Evolutionary conservation across 2,329 filamentous ascomycete genomes (phyloP).

Genomic region (Fusarium clavum): DNA sequence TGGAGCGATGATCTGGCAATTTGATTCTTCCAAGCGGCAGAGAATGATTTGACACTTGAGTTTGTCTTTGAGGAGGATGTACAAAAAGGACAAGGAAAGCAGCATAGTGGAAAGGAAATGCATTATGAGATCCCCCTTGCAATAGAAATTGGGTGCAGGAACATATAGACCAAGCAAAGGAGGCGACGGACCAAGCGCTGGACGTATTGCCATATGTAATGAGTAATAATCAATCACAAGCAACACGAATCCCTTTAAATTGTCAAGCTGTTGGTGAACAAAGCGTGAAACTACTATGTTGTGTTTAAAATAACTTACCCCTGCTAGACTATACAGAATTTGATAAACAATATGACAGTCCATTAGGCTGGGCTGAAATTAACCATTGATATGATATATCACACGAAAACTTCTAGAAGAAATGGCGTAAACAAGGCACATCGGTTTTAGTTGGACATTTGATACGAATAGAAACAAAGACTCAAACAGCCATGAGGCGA

Average conservation of each 20-base stretch:
- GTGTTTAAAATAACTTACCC: not conserved
- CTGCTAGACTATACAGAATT: not conserved
- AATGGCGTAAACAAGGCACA: not conserved
- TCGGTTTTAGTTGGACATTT: not conserved
- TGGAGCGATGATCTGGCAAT: conserved; percentile 53
- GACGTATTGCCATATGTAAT: conserved; percentile 48
- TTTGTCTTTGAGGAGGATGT: not conserved
- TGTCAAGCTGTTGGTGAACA: not conserved
- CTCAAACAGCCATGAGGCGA: conserved; percentile 1
- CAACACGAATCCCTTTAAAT: conserved; percentile 9
- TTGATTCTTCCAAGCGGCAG: conserved; percentile 4
- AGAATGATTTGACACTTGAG: conserved; percentile 5
- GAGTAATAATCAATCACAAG: conserved; percentile 39
- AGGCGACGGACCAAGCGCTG: conserved; percentile 56
- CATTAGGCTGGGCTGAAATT: not conserved
- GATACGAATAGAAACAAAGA: conserved; percentile 11
- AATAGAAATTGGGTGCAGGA: conserved; percentile 13
- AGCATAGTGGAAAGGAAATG: conserved; percentile 24
- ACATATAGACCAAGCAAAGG: conserved; percentile 35
- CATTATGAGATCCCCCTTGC: conserved; percentile 25
- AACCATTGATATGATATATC: conserved; percentile 26
- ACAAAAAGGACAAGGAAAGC: conserved; percentile 2
- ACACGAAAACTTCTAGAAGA: conserved; percentile 2
- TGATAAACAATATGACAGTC: not conserved
- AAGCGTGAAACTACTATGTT: not conserved